These are phyloP conservation scores for Tilletia indica DNA, from an alignment of 1,284 basidiomycete species.

Conservation along the genomic window DNA sequence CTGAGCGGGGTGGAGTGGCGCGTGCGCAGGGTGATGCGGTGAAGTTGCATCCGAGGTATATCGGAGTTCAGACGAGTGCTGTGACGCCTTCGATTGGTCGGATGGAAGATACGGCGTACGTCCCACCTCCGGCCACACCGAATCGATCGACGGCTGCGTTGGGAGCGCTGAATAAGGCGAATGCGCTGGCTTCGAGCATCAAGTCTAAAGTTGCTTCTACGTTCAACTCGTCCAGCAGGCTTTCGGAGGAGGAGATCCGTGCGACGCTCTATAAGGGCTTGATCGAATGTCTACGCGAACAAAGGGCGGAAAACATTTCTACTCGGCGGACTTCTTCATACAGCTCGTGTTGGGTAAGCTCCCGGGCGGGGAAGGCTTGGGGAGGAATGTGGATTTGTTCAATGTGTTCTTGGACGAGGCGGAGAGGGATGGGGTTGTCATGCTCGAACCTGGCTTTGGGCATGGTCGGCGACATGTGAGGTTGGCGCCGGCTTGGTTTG, in stretches of 20 bases:
- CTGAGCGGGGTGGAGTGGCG: constrained; percentile 35
- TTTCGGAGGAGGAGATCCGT: not conserved
- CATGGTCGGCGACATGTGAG: constrained; percentile 30
- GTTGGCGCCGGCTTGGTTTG: constrained; percentile 27
- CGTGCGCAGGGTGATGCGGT: constrained; percentile 29
- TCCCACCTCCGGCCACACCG: not conserved
- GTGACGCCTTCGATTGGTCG: constrained; percentile 22
- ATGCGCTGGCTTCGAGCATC: constrained; percentile 17
- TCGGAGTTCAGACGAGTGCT: constrained; percentile 23
- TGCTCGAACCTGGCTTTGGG: constrained; percentile 35
- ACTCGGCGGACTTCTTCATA: constrained; percentile 37
- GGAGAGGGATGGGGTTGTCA: constrained; percentile 33
- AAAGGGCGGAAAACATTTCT: constrained; percentile 34
- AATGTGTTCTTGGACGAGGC: constrained; percentile 31
- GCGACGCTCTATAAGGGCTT: constrained; percentile 21
- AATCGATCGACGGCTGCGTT: not conserved
- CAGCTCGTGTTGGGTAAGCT: constrained; percentile 29
- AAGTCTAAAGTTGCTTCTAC: constrained; percentile 23
- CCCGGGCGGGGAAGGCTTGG: constrained; percentile 19
- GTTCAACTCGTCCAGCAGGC: constrained; percentile 14
- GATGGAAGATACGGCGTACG: constrained; percentile 26
- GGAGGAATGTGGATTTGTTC: constrained; percentile 28
- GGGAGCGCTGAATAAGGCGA: constrained; percentile 15
- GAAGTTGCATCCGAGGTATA: constrained; percentile 32
- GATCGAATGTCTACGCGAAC: constrained; percentile 30